Conservation (phyloP, 2,329 filamentous ascomycete species). For the Talaromyces albobiverticillius region DNA sequence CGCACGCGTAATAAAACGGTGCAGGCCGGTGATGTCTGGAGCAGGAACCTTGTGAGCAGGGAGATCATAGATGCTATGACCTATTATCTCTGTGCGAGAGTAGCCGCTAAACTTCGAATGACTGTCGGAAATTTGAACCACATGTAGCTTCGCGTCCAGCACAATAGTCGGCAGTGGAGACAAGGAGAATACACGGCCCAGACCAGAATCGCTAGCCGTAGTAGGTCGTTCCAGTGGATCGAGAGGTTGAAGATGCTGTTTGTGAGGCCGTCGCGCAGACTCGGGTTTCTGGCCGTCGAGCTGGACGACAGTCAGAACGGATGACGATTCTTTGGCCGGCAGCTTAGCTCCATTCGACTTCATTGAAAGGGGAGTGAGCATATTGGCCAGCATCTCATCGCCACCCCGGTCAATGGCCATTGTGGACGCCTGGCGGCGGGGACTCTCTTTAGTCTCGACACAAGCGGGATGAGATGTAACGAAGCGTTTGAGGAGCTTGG, state of each 20-base stretch:
- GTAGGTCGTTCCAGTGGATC: conserved; percentile 3
- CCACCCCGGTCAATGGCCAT: conserved; percentile 1
- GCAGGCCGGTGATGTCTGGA: conserved; percentile 34
- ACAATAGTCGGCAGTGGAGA: conserved; percentile 39
- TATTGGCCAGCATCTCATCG: conserved; percentile 8
- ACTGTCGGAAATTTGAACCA: conserved; percentile 45
- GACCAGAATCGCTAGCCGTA: conserved; percentile 7
- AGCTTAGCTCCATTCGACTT: background rate
- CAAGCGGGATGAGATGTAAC: background rate
- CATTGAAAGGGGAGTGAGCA: background rate
- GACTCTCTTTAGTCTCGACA: background rate
- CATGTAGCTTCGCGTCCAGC: conserved; percentile 33
- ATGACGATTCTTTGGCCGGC: background rate
- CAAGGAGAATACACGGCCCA: conserved; percentile 24
- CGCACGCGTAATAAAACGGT: conserved; percentile 36
- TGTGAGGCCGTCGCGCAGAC: background rate
- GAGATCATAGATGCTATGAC: conserved; percentile 39
- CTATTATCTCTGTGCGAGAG: conserved; percentile 34
- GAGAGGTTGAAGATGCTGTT: conserved; percentile 1
- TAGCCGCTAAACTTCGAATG: conserved; percentile 35
- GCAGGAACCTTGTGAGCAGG: conserved; percentile 31
- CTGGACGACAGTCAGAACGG: background rate
- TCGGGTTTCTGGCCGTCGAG: background rate
- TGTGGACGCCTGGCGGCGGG: background rate
- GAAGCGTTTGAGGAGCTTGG: background rate